phyloP scores from a whole-genome alignment of 2,329 filamentous ascomycete species.

The Phialemoniopsis sp. region DNA sequence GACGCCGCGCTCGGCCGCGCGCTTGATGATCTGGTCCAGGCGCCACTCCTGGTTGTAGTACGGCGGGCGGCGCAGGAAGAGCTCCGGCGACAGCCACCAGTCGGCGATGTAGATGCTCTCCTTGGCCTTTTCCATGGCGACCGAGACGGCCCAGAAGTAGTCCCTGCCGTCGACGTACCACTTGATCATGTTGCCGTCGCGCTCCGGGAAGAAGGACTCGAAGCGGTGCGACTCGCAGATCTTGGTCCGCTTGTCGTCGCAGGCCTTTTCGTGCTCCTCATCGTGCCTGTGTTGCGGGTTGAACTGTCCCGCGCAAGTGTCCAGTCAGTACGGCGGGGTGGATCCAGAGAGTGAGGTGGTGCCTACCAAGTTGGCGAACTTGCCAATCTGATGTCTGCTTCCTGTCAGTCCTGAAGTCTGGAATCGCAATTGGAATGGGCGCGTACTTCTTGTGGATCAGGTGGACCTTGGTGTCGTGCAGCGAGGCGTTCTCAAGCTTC shows the following conservation, averaged over 20 bases:
- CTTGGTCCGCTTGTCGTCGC: constrained; percentile 72
- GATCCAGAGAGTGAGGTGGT: background rate
- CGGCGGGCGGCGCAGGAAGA: constrained; percentile 78
- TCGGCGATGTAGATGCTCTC: constrained; percentile 95
- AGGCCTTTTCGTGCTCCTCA: constrained; percentile 81
- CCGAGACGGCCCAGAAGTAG: constrained; percentile 92
- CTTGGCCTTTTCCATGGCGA: constrained; percentile 82
- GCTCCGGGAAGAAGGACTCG: constrained; percentile 84
- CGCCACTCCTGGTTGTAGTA: constrained; percentile 81
- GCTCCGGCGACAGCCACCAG: constrained; percentile 92
- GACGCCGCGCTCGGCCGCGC: constrained; percentile 85
- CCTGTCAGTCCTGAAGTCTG: background rate
- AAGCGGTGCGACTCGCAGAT: constrained; percentile 77
- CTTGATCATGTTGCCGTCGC: constrained; percentile 81
- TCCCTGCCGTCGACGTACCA: constrained; percentile 97
- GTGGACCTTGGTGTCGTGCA: constrained; percentile 53
- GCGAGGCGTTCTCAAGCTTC: constrained; percentile 47
- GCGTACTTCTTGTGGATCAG: constrained; percentile 56
- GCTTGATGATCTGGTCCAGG: constrained; percentile 81
- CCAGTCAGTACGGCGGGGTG: background rate
- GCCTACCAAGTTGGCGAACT: constrained; percentile 56
- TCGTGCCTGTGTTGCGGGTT: constrained; percentile 91
- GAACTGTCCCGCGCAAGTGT: constrained; percentile 42
- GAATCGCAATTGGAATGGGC: background rate
- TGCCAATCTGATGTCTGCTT: constrained; percentile 53